Percentiles rank a stretch among this genome's conserved stretches.
These are phyloP conservation scores for Helicocarpus griseus DNA, from an alignment of 2,329 filamentous ascomycete genomes.

Conservation along the genomic window DNA sequence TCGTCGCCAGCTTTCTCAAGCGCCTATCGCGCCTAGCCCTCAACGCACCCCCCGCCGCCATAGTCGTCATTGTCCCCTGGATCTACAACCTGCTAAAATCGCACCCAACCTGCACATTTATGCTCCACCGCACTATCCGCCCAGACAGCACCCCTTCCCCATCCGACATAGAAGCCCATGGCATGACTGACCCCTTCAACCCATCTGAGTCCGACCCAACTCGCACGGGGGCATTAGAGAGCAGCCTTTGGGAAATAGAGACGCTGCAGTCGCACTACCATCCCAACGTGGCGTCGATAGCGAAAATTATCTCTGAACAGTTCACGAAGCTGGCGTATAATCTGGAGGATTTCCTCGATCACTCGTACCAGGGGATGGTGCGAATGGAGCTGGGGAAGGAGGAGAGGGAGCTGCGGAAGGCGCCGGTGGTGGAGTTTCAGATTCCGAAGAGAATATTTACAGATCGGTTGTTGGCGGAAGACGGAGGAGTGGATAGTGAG, in stretches of 20 bases:
- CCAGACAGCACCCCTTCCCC: constrained; percentile 46
- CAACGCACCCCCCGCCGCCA: constrained; percentile 79
- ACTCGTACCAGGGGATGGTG: constrained; percentile 69
- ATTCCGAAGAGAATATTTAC: constrained; percentile 78
- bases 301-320: constrained; percentile 89
- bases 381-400: constrained; percentile 60
- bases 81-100: constrained; percentile 88
- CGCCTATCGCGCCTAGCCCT: constrained; percentile 74
- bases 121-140: constrained; percentile 72
- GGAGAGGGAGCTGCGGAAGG: constrained; percentile 71
- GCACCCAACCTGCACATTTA: constrained; percentile 87
- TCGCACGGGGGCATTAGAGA: constrained; percentile 78
- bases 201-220: constrained; percentile 70
- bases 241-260: constrained; percentile 88
- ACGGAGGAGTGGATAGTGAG: constrained; percentile 30
- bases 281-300: constrained; percentile 88
- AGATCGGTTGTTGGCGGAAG: constrained; percentile 30
- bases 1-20: constrained; percentile 96
- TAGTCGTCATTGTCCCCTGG: constrained; percentile 84
- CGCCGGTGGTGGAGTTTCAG: constrained; percentile 83
- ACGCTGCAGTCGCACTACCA: constrained; percentile 90
- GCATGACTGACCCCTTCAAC: constrained; percentile 67
- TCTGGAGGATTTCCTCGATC: constrained; percentile 93
- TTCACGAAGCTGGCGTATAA: constrained; percentile 95
- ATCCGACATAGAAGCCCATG: constrained; percentile 50